These are phyloP conservation scores for Calycina herbarum DNA, from an alignment of 2,329 filamentous ascomycete species.

Conservation along the genomic window DNA sequence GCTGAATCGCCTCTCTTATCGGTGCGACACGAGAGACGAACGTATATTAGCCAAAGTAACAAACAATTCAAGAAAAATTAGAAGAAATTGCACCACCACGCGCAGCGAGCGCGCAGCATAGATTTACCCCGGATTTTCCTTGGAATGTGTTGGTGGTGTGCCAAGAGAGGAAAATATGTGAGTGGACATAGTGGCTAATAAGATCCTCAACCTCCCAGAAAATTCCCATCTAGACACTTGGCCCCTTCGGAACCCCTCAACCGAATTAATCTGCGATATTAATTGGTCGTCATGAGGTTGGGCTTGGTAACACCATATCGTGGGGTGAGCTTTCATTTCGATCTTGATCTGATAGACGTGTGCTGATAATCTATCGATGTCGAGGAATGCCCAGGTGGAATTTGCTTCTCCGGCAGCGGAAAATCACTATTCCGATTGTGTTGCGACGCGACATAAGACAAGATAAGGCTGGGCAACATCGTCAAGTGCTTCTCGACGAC, in stretches of 20 bases:
- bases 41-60: background rate
- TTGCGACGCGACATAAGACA: background rate
- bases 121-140: conserved; percentile 7
- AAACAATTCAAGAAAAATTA: background rate
- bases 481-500: background rate
- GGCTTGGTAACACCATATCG: background rate
- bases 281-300: conserved; percentile 4
- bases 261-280: background rate
- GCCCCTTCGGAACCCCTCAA: background rate
- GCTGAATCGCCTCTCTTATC: background rate
- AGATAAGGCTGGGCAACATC: background rate
- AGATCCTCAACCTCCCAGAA: background rate
- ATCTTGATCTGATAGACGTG: background rate
- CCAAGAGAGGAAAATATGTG: background rate
- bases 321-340: background rate
- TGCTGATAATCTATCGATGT: background rate
- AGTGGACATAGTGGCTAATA: background rate
- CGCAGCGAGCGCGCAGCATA: background rate
- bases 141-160: background rate
- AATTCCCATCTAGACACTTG: background rate
- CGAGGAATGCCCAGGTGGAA: background rate
- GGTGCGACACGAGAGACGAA: background rate
- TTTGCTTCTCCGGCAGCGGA: too few relatives aligned
- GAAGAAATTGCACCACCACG: conserved; percentile 2
- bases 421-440: background rate